phyloP scores from a whole-genome alignment of 768 basidiomycete species.

The Hygrocybe punicea region DNA sequence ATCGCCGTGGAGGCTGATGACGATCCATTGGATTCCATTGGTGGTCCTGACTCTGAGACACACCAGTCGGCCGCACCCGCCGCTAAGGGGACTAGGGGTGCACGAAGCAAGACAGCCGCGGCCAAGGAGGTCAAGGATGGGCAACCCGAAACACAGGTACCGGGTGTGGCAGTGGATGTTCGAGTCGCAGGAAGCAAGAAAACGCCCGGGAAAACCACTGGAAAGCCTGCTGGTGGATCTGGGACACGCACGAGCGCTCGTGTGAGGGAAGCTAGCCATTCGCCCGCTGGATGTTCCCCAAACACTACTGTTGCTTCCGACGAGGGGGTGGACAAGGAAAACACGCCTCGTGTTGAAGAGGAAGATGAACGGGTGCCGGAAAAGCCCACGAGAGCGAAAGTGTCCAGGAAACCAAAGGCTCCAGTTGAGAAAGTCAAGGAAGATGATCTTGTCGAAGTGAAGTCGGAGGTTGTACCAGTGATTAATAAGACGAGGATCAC shows the following conservation, averaged over 20 bases:
- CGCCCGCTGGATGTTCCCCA: neutral
- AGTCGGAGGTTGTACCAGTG: constrained; percentile 14
- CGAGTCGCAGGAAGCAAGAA: too few relatives aligned
- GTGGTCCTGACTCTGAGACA: constrained; percentile 12
- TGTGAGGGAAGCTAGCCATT: constrained; percentile 15
- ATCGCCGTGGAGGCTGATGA: constrained; percentile 19
- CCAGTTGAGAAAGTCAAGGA: constrained; percentile 20
- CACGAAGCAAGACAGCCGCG: constrained; percentile 20
- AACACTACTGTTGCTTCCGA: constrained; percentile 3
- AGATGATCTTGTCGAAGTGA: constrained; percentile 16
- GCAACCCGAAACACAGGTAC: too few relatives aligned
- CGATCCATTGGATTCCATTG: constrained; percentile 25
- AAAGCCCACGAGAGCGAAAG: constrained; percentile 36
- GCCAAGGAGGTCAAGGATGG: neutral
- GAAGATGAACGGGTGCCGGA: constrained; percentile 25
- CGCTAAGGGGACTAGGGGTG: constrained; percentile 13
- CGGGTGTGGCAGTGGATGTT: too few relatives aligned
- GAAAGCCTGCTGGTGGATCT: neutral
- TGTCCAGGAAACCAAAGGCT: constrained; percentile 24
- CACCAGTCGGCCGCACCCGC: constrained; percentile 4
- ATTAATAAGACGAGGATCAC: constrained; percentile 25
- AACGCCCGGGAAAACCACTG: too few relatives aligned
- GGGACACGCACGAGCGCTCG: constrained; percentile 36
- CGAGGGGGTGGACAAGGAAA: constrained; percentile 40
- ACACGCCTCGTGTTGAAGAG: constrained; percentile 33